These are phyloP conservation scores for Microcyclosporella mali DNA, from an alignment of 2,329 filamentous ascomycete species.

Conservation along the genomic window DNA sequence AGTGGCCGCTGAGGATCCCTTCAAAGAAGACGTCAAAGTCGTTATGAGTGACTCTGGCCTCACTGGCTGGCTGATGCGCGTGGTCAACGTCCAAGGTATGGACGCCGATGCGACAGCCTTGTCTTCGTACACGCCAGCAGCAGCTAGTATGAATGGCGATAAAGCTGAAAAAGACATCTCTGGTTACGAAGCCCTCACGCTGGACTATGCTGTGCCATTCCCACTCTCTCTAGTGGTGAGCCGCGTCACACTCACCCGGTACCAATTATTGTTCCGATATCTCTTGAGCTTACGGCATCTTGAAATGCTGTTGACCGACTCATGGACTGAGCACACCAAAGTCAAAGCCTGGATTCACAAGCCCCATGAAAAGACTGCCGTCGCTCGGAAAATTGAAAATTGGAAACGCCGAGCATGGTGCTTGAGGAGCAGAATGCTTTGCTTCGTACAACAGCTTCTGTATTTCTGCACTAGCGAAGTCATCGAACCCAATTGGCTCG, in stretches of 20 bases:
- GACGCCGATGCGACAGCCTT: constrained; percentile 55
- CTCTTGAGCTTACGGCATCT: constrained; percentile 82
- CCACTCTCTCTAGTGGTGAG: constrained; percentile 92
- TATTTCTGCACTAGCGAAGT: constrained; percentile 98
- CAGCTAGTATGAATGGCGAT: constrained; percentile 51
- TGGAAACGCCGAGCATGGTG: constrained; percentile 95
- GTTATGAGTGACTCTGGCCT: constrained; percentile 93
- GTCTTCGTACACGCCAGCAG: constrained; percentile 62
- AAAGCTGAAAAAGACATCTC: constrained; percentile 81
- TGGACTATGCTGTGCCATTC: constrained; percentile 92
- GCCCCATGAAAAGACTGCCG: constrained; percentile 50
- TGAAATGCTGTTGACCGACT: constrained; percentile 76
- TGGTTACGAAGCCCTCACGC: constrained; percentile 85
- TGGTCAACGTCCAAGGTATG: constrained; percentile 93
- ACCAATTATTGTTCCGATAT: constrained; percentile 93
- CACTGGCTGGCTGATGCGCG: constrained; percentile 88
- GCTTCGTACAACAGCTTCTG: constrained; percentile 91
- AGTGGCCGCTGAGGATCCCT: constrained; percentile 87
- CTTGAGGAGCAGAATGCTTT: constrained; percentile 84
- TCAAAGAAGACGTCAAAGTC: constrained; percentile 97
- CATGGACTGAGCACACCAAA: constrained; percentile 86
- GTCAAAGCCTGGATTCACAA: constrained; percentile 71
- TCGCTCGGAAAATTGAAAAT: constrained; percentile 61
- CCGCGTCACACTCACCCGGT: constrained; percentile 92
- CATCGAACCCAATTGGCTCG: constrained; percentile 95